Evolutionary conservation across 1,284 basidiomycete genomes (phyloP).

Genomic region (Anthracocystis panici-leucophaei): DNA sequence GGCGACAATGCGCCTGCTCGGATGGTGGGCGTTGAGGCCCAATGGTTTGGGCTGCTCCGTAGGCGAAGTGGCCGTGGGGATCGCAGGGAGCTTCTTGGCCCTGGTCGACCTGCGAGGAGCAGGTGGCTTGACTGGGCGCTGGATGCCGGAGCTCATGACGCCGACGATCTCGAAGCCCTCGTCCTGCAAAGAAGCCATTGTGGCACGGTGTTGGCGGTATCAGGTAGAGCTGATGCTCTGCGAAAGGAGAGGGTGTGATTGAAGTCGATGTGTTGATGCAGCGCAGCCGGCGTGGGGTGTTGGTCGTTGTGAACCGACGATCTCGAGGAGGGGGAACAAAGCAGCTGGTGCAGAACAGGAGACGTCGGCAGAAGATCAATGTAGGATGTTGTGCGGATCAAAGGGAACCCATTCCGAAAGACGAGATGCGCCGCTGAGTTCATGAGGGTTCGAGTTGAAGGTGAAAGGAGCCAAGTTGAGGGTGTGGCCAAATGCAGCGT

Average conservation of each 20-base stretch:
- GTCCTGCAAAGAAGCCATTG: constrained; percentile 9
- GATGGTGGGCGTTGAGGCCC: not conserved
- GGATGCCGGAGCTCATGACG: constrained; percentile 10
- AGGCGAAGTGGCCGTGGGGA: constrained; percentile 17
- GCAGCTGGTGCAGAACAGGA: too few relatives aligned
- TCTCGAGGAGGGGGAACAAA: not conserved
- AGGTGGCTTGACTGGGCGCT: not conserved
- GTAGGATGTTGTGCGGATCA: not conserved
- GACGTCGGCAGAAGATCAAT: too few relatives aligned
- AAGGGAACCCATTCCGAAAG: too few relatives aligned
- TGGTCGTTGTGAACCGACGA: not conserved
- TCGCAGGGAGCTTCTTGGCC: constrained; percentile 25
- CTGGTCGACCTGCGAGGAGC: constrained; percentile 10
- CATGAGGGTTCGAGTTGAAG: not conserved
- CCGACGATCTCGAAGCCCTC: constrained; percentile 15
- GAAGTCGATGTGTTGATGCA: not conserved
- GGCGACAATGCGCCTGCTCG: constrained; percentile 5
- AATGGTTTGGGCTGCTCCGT: not conserved
- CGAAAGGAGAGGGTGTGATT: not conserved
- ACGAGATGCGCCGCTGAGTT: not conserved
- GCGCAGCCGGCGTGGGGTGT: not conserved
- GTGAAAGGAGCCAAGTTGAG: constrained; percentile 3
- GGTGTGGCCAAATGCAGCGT: constrained; percentile 11
- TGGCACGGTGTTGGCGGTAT: not conserved
- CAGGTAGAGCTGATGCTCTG: not conserved